Evolutionary conservation across 768 basidiomycete genomes (phyloP), one percentile per base, ranked within the genome.

Genomic region (Cantharellus anzutake): DNA sequence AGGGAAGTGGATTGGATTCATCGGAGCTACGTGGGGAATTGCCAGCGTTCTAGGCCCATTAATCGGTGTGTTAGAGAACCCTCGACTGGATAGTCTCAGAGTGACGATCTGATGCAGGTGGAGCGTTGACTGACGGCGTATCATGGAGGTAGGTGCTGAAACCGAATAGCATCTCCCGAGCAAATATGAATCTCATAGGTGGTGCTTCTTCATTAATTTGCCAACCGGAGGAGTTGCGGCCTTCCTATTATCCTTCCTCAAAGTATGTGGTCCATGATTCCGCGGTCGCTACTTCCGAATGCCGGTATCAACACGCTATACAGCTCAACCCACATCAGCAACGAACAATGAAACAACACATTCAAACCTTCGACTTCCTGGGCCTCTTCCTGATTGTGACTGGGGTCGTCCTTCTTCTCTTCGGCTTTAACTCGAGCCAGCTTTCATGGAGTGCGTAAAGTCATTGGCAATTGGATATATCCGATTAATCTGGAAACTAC

Each of bases 371-470:
- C 62, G 86, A 89, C 68, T 84, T 86, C 62, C 41, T 80, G 5
- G 86, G 86, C 4, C 73, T 89, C 5, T 41, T 71, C 39, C 71
- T 84, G 29, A 75, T 88, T 35, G 75, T 86, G 41, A 71, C 66
- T 4, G 84, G 85, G 2, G 75, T 86, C n/a, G 72, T 86, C 7
- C 78, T 78, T 60, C 62, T 89, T 14, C 73, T 89, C 5, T 68
- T 89, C 5, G 86, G 86, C 0, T 84, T 89, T 65, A 80, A 84
- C 68, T 78, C 76, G 61, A 79, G 84, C 66, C 78, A 86, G 67
- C 77, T 73, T 0, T 74, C 73, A 60, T 89, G 86, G 85, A 62
- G 44, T 48, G 29, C 1, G 44, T 48, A 11, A 48, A 29, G 20
- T 29, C 20, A 29, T 29, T 29, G 20, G 20, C 20, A 29, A 29